Conservation (phyloP, 352 stramenopile genomes). For the Phytopythium oedochilum region DNA sequence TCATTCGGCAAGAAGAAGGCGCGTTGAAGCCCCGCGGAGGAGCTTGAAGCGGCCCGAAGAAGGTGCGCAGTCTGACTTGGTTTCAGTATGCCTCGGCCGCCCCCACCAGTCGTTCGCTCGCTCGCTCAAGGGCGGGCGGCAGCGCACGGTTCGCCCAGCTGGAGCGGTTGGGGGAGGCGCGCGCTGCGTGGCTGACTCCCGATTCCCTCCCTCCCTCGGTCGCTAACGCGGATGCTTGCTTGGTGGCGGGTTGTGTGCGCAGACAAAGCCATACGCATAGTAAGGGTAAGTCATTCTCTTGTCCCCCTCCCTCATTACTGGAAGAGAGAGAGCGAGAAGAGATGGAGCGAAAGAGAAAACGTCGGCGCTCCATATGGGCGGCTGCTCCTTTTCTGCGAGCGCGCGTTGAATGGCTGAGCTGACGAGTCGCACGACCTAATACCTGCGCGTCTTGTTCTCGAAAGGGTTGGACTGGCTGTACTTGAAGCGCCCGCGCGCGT, state of each 20-base stretch:
- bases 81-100: not conserved
- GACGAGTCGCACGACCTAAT: no score
- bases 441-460: conserved; percentile 8
- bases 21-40: not conserved
- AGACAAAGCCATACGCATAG: not conserved
- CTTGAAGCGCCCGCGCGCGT: conserved; percentile 62
- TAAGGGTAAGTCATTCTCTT: not conserved
- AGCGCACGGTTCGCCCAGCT: not conserved
- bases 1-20: conserved; percentile 2
- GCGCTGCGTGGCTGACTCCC: no score
- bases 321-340: not conserved
- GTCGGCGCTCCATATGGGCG: not conserved
- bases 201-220: no score
- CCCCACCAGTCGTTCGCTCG: not conserved
- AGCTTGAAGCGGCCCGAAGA: not conserved
- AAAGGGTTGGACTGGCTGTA: conserved; percentile 13
- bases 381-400: conserved; percentile 37
- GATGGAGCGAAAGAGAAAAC: not conserved
- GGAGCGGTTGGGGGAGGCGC: not conserved
- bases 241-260: not conserved
- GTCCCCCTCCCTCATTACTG: not conserved
- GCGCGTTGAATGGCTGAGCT: conserved; percentile 37
- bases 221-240: not conserved
- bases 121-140: no score
- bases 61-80: not conserved